phyloP scores from a whole-genome alignment of 2,329 filamentous ascomycete genomes.

The Aspergillus fischeri region DNA sequence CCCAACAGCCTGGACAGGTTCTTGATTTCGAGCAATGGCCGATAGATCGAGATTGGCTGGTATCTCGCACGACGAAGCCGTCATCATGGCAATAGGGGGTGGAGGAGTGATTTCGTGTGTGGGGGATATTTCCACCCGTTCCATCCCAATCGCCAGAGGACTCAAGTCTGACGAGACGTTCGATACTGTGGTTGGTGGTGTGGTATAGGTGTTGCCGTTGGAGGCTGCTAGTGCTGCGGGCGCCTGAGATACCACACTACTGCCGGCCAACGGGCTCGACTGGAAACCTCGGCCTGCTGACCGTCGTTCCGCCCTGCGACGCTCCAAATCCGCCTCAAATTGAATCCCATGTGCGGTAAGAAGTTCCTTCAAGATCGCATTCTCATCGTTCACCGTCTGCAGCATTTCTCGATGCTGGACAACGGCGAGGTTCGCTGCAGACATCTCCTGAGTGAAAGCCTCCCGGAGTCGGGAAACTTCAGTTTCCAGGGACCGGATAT shows the following conservation, averaged over 20 bases:
- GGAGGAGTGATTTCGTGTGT: conserved; percentile 21
- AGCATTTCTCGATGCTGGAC: conserved; percentile 70
- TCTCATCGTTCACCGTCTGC: conserved; percentile 73
- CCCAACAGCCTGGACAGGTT: conserved; percentile 22
- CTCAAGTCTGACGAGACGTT: conserved; percentile 23
- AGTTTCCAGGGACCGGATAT: conserved; percentile 89
- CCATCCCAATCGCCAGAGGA: conserved; percentile 23
- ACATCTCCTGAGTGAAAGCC: conserved; percentile 61
- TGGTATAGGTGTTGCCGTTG: conserved; percentile 23
- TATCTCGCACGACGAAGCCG: conserved; percentile 20
- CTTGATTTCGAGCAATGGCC: conserved; percentile 15
- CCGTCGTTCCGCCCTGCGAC: conserved; percentile 32
- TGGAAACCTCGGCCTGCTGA: conserved; percentile 20
- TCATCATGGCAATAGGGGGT: conserved; percentile 17
- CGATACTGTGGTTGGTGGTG: conserved; percentile 32
- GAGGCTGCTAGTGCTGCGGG: conserved; percentile 20
- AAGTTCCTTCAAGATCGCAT: conserved; percentile 65
- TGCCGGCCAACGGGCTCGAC: conserved; percentile 42
- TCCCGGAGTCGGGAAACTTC: conserved; percentile 88
- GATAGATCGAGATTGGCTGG: conserved; percentile 22
- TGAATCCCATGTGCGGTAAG: conserved; percentile 57
- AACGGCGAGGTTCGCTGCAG: conserved; percentile 45
- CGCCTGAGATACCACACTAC: conserved; percentile 32
- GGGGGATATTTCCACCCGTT: conserved; percentile 27
- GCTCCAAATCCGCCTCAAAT: conserved; percentile 48